Base-by-base conservation (phyloP, 805 yeast species). In the Schwanniomyces pseudopolymorphus region DNA sequence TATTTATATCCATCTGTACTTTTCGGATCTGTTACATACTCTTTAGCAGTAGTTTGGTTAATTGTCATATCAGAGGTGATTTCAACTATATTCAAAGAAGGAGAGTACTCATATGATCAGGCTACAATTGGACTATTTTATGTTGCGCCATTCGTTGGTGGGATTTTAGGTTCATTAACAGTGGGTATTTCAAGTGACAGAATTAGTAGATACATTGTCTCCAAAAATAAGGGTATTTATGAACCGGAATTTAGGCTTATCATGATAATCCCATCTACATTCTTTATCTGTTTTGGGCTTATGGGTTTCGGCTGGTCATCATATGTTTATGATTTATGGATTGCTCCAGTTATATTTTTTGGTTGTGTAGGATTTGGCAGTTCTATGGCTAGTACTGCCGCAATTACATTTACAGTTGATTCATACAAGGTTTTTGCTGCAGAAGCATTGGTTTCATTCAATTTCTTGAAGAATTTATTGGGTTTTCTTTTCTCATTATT, bases 281-380 rank as follows among this genome's bases (percentile, higher is more conserved):
- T 79, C 16, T 59, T 72, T 46, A 49, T 78, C 9, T 46, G 78
- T 2, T 66, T 78, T 36, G 87, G 86, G 2, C 64, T 81, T 38
- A 75, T 82, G 72, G 87, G 85, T 4, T 82, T 77, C 56, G 87
- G 87, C 4, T 81, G 86, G 85, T 68, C 84, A 2, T 60, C 81
- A 0, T 60, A 68, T 19, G 68, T 59, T 4, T 54, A 66, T 14
- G 81, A 79, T 53, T 51, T 60, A 7, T 79, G 85, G 86, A 66
- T 78, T 43, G 85, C 77, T 1, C 85, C 85, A 1, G 72, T 82
- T 2, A 57, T 81, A 0, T 79, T 81, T 56, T 70, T 81, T 52
- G 84, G 82, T 0, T 63, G 80, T 37, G 64, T 80, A 27, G 77
- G 83, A 16, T 82, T 81, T 61, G 87, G 86, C 5, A 77, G 83